phyloP scores from a whole-genome alignment of 345 rosid genomes.

The Balakata baccata region DNA sequence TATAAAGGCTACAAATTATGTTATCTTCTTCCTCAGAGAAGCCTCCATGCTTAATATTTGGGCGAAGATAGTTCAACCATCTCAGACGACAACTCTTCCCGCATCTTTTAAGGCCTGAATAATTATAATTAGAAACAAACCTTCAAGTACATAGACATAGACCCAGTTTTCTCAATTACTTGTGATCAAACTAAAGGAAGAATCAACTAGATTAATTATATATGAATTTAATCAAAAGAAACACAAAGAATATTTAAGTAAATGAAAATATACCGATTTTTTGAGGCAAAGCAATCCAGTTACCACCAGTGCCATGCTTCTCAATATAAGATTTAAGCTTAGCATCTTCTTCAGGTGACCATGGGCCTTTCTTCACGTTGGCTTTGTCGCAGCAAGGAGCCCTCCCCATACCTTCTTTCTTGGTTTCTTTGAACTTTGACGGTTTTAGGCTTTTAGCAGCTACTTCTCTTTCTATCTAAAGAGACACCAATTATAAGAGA shows the following conservation, averaged over 20 bases:
- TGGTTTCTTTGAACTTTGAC: conserved; percentile 16
- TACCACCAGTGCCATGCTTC: conserved; percentile 35
- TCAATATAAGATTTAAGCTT: conserved; percentile 35
- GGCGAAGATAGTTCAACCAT: conserved; percentile 38
- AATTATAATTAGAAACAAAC: background rate
- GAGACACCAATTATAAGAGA: conserved; percentile 26
- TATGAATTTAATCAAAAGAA: background rate
- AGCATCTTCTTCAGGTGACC: conserved; percentile 40
- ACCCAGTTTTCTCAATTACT: background rate
- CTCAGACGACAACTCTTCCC: conserved; percentile 36
- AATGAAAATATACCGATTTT: conserved; percentile 22
- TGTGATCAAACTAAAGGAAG: background rate
- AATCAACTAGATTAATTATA: too few species aligned
- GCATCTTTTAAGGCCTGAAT: conserved; percentile 34
- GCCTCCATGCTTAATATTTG: conserved; percentile 33
- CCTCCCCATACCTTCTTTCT: conserved; percentile 29
- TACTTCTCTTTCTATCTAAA: conserved; percentile 18
- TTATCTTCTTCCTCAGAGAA: conserved; percentile 38
- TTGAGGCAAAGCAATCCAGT: conserved; percentile 41
- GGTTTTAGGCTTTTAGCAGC: too few species aligned
- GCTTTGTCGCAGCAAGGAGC: conserved; percentile 40
- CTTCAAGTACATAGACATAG: too few species aligned
- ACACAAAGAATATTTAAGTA: background rate
- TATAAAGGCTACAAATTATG: conserved; percentile 36
- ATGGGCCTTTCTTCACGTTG: conserved; percentile 38